Percentiles rank a stretch among this genome's conserved stretches.
These are phyloP conservation scores for Incumbomyces delicatus DNA, from an alignment of 2,329 filamentous ascomycete species.

Conservation along the genomic window DNA sequence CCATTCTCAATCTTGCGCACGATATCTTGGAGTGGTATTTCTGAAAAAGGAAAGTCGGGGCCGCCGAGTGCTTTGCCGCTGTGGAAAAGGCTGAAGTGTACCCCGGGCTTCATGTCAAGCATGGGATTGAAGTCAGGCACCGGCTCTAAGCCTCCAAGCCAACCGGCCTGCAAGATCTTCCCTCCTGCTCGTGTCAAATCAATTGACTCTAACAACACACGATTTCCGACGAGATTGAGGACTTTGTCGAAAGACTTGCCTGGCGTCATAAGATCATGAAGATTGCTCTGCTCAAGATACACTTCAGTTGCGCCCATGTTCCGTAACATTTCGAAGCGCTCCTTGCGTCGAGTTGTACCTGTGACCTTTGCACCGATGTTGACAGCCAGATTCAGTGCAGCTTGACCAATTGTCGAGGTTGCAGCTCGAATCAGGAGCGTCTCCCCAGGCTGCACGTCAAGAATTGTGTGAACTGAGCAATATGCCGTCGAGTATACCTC, in stretches of 20 bases:
- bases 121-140: slow-evolving; percentile 35
- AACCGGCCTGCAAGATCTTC: slow-evolving; percentile 30
- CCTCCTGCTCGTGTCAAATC: slow-evolving; percentile 28
- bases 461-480: slow-evolving; percentile 29
- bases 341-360: slow-evolving; percentile 29
- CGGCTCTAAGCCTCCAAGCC: slow-evolving; percentile 33
- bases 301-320: slow-evolving; percentile 24
- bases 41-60: slow-evolving; percentile 29
- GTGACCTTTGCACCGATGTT: slow-evolving; percentile 29
- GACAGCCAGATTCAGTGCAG: slow-evolving; percentile 31
- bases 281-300: slow-evolving; percentile 20
- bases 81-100: slow-evolving; percentile 39
- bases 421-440: slow-evolving; percentile 32
- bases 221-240: slow-evolving; percentile 33
- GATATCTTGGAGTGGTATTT: slow-evolving; percentile 32
- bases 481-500: slow-evolving; percentile 34
- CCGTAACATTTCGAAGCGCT: slow-evolving; percentile 23
- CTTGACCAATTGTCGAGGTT: slow-evolving; percentile 33
- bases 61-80: slow-evolving; percentile 29
- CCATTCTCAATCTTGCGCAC: slow-evolving; percentile 29
- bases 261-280: slow-evolving; percentile 13
- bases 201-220: slow-evolving; percentile 31
- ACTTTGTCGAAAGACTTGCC: slow-evolving; percentile 28
- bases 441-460: slow-evolving; percentile 28
- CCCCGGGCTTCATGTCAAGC: slow-evolving; percentile 35